A percentile compares a stretch with the other conserved stretches of the same genome.
These are phyloP conservation scores for Linum lewisii DNA, from an alignment of 345 rosid species.

Conservation along the genomic window DNA sequence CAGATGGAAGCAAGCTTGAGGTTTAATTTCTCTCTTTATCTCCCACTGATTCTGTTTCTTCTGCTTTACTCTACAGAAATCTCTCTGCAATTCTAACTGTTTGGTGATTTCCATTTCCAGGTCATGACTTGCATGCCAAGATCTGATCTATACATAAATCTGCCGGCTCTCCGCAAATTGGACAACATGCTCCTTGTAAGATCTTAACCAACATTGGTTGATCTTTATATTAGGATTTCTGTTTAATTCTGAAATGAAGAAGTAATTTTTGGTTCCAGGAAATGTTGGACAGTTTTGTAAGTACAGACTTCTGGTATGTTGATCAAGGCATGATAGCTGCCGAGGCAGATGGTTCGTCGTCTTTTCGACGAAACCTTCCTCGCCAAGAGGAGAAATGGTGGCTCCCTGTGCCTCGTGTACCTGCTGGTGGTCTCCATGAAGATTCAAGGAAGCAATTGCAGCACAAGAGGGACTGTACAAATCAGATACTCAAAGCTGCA, in stretches of 20 bases:
- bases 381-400: conserved; percentile 99
- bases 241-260: conserved; percentile 8
- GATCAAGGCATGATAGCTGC: conserved; percentile 83
- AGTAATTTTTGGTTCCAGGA: conserved; percentile 41
- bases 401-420: conserved; percentile 91
- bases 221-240: conserved; percentile 2
- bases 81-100: background rate
- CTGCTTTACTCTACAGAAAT: background rate
- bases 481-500: conserved; percentile 92
- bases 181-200: conserved; percentile 97
- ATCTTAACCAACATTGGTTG: background rate
- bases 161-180: conserved; percentile 85
- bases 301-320: conserved; percentile 86
- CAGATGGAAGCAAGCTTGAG: conserved; percentile 97
- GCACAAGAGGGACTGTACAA: conserved; percentile 90
- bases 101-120: conserved; percentile 22
- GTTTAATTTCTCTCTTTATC: too few species aligned
- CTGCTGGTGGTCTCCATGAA: conserved; percentile 70
- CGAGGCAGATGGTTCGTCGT: conserved; percentile 63
- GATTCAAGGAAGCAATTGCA: conserved; percentile 69
- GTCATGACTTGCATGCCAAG: conserved; percentile 96
- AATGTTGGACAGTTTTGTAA: conserved; percentile 67
- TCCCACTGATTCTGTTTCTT: too few species aligned
- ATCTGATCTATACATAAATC: conserved; percentile 78
- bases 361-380: conserved; percentile 61